Base-by-base conservation (phyloP, 495 filamentous ascomycete species). In the Tetracladium marchalianum region DNA sequence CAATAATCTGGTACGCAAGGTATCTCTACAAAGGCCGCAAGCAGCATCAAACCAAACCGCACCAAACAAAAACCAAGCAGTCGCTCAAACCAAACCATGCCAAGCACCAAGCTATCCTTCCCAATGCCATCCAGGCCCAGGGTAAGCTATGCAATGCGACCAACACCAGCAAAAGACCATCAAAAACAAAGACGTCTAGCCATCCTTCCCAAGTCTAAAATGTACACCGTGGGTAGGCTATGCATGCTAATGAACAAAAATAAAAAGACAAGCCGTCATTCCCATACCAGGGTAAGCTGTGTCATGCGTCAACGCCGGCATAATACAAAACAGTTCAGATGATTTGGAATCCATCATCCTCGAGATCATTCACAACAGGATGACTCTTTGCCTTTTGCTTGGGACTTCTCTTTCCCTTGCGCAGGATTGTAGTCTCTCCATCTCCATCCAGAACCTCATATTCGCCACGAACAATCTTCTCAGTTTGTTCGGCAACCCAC, bases 381-480 rank as follows among this genome's bases (percentile, higher is more conserved):
- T 34, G 13, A 9, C 31, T 41, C 22, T 45, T 47, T n/a, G 27
- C 44, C 40, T 38, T 46, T 46, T 55, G 49, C 39, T 53, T 58
- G 2, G 55, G 55, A 16, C 43, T 49, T 11, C 39, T 37, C 40
- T 46, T 50, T 31, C 42, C 40, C 41, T 24, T 48, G 15, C 2
- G 1, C 13, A 50, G 13, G 18, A 43, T 39, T 19, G 39, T 41
- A 7, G 11, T 50, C 50, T 56, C 50, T 4, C 56, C 56, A 8
- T 48, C 36, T n/a, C 36, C 43, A 41, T 59, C 56, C 16, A 59
- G 19, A 10, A 59, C 52, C 41, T 59, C 56, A 31, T 56, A 59
- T 37, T 59, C 56, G 5, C 46, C 53, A 17, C 50, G 50, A 4
- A 59, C 50, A 36, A 59, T 55, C 19, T 42, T 39, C 19, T 59